phyloP scores from a whole-genome alignment of 441 rosid species.

The Pelargonium myrrhifolium region DNA sequence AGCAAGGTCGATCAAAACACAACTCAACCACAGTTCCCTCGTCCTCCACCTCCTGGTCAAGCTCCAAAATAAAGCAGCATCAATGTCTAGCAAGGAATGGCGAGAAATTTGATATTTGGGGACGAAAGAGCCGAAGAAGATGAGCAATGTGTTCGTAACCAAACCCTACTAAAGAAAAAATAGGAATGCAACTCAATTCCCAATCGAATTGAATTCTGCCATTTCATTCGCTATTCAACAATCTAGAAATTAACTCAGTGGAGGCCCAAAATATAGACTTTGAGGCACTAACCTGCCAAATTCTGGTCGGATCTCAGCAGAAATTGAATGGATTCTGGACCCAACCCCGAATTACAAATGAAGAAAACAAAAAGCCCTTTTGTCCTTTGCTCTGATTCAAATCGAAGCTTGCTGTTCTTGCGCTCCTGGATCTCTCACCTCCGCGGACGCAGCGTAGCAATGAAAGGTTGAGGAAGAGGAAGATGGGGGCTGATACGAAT shows the following conservation, averaged over 20 bases:
- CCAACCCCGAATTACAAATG: background rate
- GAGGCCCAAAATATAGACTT: background rate
- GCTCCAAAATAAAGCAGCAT: background rate
- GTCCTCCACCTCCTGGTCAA: background rate
- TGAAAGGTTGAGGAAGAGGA: constrained; percentile 2
- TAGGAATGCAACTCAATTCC: constrained; percentile 3
- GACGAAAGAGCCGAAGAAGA: constrained; percentile 1
- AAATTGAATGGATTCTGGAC: background rate
- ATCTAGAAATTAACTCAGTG: background rate
- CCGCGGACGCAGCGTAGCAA: background rate
- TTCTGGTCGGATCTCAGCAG: background rate
- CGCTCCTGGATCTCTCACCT: background rate
- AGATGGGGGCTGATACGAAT: too few relatives aligned
- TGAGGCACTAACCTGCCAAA: background rate
- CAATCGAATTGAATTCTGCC: background rate
- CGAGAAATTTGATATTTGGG: background rate
- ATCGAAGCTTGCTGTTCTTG: background rate
- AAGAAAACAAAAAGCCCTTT: background rate
- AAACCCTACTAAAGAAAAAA: background rate
- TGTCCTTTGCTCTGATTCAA: background rate
- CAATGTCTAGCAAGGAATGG: background rate
- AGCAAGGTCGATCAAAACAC: background rate
- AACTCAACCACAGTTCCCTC: background rate
- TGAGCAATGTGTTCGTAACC: background rate
- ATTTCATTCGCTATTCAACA: background rate